phyloP scores from a whole-genome alignment of 2,329 filamentous ascomycete species.

The Colletotrichum orbiculare region DNA sequence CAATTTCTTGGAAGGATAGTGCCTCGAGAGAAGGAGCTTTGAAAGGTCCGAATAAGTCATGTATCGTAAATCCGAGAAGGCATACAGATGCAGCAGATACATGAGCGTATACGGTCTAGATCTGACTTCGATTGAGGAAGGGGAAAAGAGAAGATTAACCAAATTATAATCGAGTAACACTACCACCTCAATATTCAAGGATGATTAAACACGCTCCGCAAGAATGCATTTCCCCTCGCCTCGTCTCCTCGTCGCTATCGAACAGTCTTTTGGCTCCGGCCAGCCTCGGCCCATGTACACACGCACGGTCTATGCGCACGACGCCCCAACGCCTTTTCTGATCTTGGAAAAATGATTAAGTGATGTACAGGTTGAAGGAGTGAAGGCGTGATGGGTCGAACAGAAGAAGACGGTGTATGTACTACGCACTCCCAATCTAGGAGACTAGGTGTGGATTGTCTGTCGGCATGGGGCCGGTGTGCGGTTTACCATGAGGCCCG shows the following conservation, averaged over 20 bases:
- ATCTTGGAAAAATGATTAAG: neutral
- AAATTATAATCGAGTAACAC: neutral
- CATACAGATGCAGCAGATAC: neutral
- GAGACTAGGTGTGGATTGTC: too few species aligned
- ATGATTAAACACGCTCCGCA: neutral
- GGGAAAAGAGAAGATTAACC: neutral
- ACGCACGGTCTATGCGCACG: too few species aligned
- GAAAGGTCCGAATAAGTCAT: neutral
- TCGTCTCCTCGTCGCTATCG: neutral
- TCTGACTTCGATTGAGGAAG: neutral
- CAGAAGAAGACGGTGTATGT: too few species aligned
- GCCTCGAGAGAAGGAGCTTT: neutral
- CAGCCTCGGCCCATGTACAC: slow-evolving; percentile 29
- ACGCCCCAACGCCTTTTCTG: too few species aligned
- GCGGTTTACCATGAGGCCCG: too few species aligned
- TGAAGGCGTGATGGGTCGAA: too few species aligned
- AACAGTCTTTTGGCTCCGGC: slow-evolving; percentile 23
- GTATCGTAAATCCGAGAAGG: slow-evolving; percentile 9
- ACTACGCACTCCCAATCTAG: too few species aligned
- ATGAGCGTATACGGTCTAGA: neutral
- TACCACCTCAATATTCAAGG: slow-evolving; percentile 1
- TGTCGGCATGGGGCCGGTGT: too few species aligned
- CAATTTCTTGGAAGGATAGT: neutral
- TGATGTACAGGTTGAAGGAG: too few species aligned
- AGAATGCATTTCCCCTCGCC: neutral